Base-by-base conservation (phyloP, 441 rosid genomes). In the Bocquillonia castaneifolia region DNA sequence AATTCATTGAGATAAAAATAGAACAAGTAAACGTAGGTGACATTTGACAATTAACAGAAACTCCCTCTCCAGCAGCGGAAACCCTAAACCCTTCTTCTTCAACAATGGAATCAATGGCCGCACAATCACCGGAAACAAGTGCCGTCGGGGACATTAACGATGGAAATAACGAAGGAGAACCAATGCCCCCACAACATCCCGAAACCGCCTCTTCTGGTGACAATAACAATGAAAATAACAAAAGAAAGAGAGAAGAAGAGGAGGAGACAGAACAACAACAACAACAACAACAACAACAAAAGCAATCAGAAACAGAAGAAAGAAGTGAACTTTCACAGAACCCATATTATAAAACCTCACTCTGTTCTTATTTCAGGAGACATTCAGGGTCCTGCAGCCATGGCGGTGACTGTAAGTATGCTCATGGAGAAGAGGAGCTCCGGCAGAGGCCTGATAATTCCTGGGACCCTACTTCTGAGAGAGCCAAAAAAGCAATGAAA, bases 391-490 rank as follows among this genome's bases (percentile, higher is more conserved):
- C 84, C 45, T 89, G 97, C 71, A 85, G 87, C 78, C 96, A 93
- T 67, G 96, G 97, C 6, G 68, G 52, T 74, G 56, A 78, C 6
- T 93, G 99, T 80, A 86, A 77, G 81, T 93, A 79, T 67, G 98
- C 97, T 1, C 98, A 93, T 67, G 87, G 95, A 14, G 97, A 91
- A 79, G 86, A 74, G 56, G 97, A 93, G 87, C 90, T 93, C n/a
- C 84, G 95, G 20, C 79, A 54, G 50, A 83, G 96, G 26, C 95
- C 93, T 8, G 91, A 93, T 55, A 79, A 77, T 62, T 75, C 98
- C 18, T 91, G 98, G 98, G 98, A 93, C 70, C 98, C 97, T 37
- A 93, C 97, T 0, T 93, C 97, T 0, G 92, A 83, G 80, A 83
- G 88, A 44, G 95, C 87, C 0, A 89, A 88, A 86, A 88, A 87